Evolutionary conservation across 2,329 filamentous ascomycete genomes (phyloP), one percentile per base, ranked within the genome.

Genomic region (Pseudogymnoascus sp.): DNA sequence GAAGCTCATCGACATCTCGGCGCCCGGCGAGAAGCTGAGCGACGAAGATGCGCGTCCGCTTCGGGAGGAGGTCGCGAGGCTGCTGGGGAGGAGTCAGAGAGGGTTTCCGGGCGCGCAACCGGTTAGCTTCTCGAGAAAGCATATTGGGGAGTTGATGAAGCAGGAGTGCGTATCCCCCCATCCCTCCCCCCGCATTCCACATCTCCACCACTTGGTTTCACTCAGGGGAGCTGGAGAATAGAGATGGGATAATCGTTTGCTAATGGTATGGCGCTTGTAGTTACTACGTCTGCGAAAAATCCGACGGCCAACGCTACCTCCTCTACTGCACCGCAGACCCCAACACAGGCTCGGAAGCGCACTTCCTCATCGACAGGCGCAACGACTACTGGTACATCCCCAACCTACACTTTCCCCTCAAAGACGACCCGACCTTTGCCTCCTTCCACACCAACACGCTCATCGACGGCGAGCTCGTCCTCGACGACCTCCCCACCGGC

Each of bases 231-330:
- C 24, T 24, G 24, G 24, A 4, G 4, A 2, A 24, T 24, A 24
- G 24, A 24, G 24, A 24, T 24, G 24, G 24, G 24, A 24, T 24
- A 4, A 24, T 4, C 4, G 24, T 2, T 24, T 2, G 24, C 24
- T 24, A 24, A 24, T 24, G 24, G 24, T 24, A 4, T 24, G 24
- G 24, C 24, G 24, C 24, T 24, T 24, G 4, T 24, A 24, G 24
- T 24, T 99, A 97, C 79, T 99, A 93, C 74, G 89, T 99, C 67
- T 97, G 93, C 80, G 95, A 99, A 77, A 99, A 99, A 79, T 96
- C 93, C 0, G 95, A 99, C 73, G 95, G 95, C 62, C 91, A 97
- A 67, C 87, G 95, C 67, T 97, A 96, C 75, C 84, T 99, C n/a
- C 84, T 99, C 67, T 97, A 96, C 79, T 86, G 95, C 68, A 91